phyloP scores from a whole-genome alignment of 768 basidiomycete genomes.

The Tulasnella sp. region DNA sequence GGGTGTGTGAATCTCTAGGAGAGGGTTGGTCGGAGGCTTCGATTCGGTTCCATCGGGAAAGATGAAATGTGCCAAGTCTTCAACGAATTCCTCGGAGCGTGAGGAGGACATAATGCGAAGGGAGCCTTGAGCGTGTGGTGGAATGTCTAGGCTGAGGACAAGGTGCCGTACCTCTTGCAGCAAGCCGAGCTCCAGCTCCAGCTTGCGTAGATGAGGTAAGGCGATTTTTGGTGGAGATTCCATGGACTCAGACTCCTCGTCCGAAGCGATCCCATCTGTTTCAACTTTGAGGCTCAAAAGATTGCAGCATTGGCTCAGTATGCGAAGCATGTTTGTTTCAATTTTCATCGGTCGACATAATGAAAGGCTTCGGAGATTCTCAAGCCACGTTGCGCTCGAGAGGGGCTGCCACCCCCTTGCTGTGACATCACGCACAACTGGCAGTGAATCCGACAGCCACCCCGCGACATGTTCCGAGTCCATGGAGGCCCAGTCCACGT shows the following conservation, averaged over 20 bases:
- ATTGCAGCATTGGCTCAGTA: neutral
- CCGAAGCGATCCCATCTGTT: neutral
- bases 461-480: neutral
- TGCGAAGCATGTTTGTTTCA: neutral
- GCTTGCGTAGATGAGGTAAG: neutral
- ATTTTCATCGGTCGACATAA: neutral
- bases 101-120: neutral
- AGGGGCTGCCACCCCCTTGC: neutral
- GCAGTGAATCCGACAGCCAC: neutral
- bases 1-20: neutral
- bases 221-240: neutral
- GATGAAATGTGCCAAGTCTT: neutral
- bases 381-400: neutral
- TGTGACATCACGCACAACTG: neutral
- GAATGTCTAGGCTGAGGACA: neutral
- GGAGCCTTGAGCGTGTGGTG: neutral
- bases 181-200: neutral
- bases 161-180: neutral
- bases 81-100: neutral
- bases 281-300: neutral
- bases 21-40: neutral
- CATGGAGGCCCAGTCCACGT: neutral
- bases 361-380: neutral
- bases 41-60: neutral
- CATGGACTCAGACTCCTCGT: neutral